phyloP scores from a whole-genome alignment of 2,329 filamentous ascomycete species.

The Boeremia lycopersici region DNA sequence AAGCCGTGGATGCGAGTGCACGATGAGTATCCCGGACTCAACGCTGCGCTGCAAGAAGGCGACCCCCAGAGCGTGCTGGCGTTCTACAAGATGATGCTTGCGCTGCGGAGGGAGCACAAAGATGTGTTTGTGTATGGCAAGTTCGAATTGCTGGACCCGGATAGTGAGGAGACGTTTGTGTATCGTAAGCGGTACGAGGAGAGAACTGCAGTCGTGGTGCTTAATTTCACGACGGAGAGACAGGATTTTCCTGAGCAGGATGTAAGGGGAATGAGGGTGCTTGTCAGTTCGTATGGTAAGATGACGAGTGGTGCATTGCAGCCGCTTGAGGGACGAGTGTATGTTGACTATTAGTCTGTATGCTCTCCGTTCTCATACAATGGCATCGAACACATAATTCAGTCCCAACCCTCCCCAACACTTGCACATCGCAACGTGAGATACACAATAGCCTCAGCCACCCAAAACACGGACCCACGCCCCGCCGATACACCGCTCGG shows the following conservation, averaged over 20 bases:
- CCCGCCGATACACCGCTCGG: too few species aligned
- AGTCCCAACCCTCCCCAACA: too few species aligned
- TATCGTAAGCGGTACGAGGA: conserved; percentile 45
- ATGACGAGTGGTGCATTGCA: conserved; percentile 29
- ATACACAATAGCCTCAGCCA: too few species aligned
- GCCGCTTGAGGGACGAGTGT: conserved; percentile 48
- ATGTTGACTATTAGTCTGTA: conserved; percentile 35
- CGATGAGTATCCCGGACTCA: conserved; percentile 63
- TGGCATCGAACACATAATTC: too few species aligned
- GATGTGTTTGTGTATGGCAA: conserved; percentile 72
- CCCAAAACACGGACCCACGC: too few species aligned
- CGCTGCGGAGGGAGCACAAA: conserved; percentile 63
- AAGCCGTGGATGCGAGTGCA: conserved; percentile 75
- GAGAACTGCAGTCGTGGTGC: conserved; percentile 42
- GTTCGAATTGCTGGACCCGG: conserved; percentile 61
- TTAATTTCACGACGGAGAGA: conserved; percentile 46
- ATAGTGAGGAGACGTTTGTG: conserved; percentile 61
- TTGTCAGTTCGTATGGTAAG: conserved; percentile 52
- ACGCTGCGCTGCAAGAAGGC: conserved; percentile 62
- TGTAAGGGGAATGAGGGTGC: conserved; percentile 40
- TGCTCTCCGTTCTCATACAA: too few species aligned
- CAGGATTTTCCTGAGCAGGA: conserved; percentile 11
- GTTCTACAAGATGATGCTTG: conserved; percentile 67
- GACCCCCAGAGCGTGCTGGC: conserved; percentile 61
- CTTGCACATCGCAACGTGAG: too few species aligned